Percentiles rank a stretch among this genome's conserved stretches.
phyloP scores from a whole-genome alignment of 2,329 filamentous ascomycete species.

The Colletotrichum liriopes region DNA sequence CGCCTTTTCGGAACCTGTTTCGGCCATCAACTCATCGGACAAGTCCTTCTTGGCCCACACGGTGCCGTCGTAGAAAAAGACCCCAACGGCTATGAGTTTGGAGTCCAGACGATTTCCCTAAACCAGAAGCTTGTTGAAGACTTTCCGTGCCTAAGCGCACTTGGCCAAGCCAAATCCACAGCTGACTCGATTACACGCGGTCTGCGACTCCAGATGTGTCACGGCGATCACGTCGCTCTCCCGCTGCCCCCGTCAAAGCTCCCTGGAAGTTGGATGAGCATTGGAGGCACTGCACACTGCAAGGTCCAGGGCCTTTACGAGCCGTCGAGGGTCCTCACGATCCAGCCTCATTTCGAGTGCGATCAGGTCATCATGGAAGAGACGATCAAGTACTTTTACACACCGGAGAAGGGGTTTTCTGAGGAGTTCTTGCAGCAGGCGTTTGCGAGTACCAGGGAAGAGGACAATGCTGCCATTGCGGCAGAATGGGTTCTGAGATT shows the following conservation, averaged over 20 bases:
- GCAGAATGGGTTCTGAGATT: conserved; percentile 33
- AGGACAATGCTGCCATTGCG: conserved; percentile 16
- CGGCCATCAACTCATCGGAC: conserved; percentile 64
- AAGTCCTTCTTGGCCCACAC: conserved; percentile 52
- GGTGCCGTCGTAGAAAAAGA: conserved; percentile 53
- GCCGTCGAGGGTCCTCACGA: conserved; percentile 56
- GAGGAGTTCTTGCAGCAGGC: conserved; percentile 13
- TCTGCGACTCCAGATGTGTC: conserved; percentile 63
- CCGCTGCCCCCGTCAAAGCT: conserved; percentile 44
- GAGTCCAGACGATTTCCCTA: conserved; percentile 58
- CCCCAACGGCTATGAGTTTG: conserved; percentile 62
- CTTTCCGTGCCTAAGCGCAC: conserved; percentile 55
- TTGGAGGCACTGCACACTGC: conserved; percentile 60
- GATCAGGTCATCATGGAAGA: conserved; percentile 57
- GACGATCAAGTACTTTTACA: conserved; percentile 38
- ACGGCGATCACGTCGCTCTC: conserved; percentile 57
- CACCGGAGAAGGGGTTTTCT: conserved; percentile 29
- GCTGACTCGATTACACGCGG: conserved; percentile 25
- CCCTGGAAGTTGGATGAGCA: conserved; percentile 56
- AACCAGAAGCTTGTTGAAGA: conserved; percentile 58
- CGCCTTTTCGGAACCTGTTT: conserved; percentile 63
- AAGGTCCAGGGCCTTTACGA: conserved; percentile 61
- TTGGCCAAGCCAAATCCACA: background rate
- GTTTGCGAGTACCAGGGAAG: conserved; percentile 22
- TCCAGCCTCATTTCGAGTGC: conserved; percentile 67